Base-by-base conservation (phyloP, 1,139 yeast genomes). In the Geotrichum cucujoidarum region DNA sequence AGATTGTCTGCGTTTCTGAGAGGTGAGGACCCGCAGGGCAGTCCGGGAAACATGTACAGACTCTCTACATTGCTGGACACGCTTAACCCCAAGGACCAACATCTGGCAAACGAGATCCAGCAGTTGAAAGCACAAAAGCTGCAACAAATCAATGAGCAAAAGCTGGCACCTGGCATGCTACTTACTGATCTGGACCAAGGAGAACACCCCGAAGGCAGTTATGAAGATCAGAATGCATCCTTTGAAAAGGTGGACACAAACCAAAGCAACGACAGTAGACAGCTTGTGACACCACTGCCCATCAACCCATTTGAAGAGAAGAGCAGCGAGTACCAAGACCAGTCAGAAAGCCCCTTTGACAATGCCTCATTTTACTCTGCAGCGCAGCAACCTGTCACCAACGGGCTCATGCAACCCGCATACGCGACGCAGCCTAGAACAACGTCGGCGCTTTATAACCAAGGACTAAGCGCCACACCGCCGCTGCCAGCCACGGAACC, bases 41-140 rank as follows among this genome's bases (percentile, higher is more conserved):
- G 58, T 48, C 51, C 51, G 14, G 61, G 73, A 14, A 69, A 73
- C 10, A 49, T 61, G 42, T 59, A 58, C 40, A 50, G 67, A 30
- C 54, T 63, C 22, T 61, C 65, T 2, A 61, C 63, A 13, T 53
- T 63, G 45, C 53, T 63, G 35, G 66, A 63, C 41, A 62, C 61
- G 88, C 88, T 33, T 76, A 77, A 52, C 92, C 92, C 0, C 74
- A 89, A 40, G 73, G 92, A 57, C 84, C 35, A 22, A 20, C 10
- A 30, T 24, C 40, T 60, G 14, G 62, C 58, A 17, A 58, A 57
- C 21, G 48, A 44, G 18, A 36, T 45, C 4, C 43, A 48, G 16
- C 43, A 40, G 31, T 22, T 48, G 24, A 22, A 47, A 24, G 21
- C 32, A 14, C 43, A 49, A 27, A 50, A 39, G 17, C 37, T 20